A percentile compares a stretch with the other conserved stretches of the same genome.
Conservation (phyloP, 345 rosid genomes). For the Raphanus sativus region DNA sequence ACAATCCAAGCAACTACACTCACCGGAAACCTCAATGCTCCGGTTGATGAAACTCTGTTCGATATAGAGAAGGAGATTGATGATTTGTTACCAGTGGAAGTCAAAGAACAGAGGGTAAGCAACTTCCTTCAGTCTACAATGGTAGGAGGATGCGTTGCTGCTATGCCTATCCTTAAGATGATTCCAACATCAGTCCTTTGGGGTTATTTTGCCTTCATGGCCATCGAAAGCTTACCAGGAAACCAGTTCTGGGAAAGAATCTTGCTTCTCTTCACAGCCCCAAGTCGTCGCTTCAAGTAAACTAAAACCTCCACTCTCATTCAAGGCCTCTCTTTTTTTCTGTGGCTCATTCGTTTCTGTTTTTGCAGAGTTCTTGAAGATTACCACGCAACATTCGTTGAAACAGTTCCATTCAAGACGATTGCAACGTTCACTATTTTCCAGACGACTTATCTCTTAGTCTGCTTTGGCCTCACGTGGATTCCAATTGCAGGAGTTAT, state of each 20-base stretch:
- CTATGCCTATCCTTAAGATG: background rate
- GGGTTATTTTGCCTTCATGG: background rate
- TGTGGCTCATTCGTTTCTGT: background rate
- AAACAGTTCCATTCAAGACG: background rate
- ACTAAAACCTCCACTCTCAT: constrained; percentile 25
- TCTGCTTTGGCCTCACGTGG: constrained; percentile 94
- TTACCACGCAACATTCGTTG: background rate
- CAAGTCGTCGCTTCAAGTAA: background rate
- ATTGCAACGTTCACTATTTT: constrained; percentile 38
- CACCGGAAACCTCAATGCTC: constrained; percentile 74
- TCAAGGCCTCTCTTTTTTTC: background rate
- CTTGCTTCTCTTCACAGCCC: background rate
- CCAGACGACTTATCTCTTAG: constrained; percentile 46
- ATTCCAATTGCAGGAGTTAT: constrained; percentile 22
- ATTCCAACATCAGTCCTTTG: background rate
- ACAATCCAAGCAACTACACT: constrained; percentile 77
- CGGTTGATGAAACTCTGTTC: constrained; percentile 75
- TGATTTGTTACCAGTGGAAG: constrained; percentile 83
- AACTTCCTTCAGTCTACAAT: constrained; percentile 85
- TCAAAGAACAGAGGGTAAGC: constrained; percentile 95
- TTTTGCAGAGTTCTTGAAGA: background rate
- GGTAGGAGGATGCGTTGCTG: constrained; percentile 48
- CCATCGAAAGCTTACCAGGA: background rate
- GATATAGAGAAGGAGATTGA: constrained; percentile 87
- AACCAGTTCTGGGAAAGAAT: background rate